phyloP scores from a whole-genome alignment of 768 basidiomycete genomes.

The Psilocybe subaeruginosa region DNA sequence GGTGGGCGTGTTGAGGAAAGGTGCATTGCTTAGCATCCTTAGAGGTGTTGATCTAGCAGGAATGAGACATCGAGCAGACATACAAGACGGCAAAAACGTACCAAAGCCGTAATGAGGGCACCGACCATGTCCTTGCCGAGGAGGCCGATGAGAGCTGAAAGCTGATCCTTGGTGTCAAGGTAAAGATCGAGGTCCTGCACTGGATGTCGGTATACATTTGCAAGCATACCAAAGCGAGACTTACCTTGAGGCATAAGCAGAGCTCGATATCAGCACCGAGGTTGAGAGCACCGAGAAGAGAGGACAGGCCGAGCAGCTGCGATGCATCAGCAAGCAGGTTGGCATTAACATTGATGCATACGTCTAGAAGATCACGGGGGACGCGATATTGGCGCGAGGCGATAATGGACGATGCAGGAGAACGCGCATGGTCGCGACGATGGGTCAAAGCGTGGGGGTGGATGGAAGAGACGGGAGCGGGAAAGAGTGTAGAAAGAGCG shows the following conservation, averaged over 20 bases:
- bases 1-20: slow-evolving; percentile 34
- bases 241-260: slow-evolving; percentile 45
- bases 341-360: slow-evolving; percentile 32
- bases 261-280: slow-evolving; percentile 28
- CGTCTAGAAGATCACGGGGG: slow-evolving; percentile 31
- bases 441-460: slow-evolving; percentile 25
- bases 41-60: slow-evolving; percentile 30
- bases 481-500: slow-evolving; percentile 21
- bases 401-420: slow-evolving; percentile 17
- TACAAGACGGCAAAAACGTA: slow-evolving; percentile 12
- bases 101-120: slow-evolving; percentile 27
- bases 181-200: slow-evolving; percentile 36
- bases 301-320: slow-evolving; percentile 24
- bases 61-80: neutral
- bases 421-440: slow-evolving; percentile 23
- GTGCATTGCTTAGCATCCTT: slow-evolving; percentile 33
- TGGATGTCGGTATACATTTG: slow-evolving; percentile 8
- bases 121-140: slow-evolving; percentile 27
- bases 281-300: slow-evolving; percentile 23
- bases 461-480: slow-evolving; percentile 13
- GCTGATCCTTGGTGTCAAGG: slow-evolving; percentile 30
- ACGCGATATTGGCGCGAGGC: slow-evolving; percentile 29
- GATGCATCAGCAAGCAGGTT: slow-evolving; percentile 26
- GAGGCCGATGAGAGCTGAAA: slow-evolving; percentile 28
- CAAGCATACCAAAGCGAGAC: slow-evolving; percentile 1